These are phyloP conservation scores for Podospora conica DNA, from an alignment of 495 filamentous ascomycete species.

Conservation along the genomic window DNA sequence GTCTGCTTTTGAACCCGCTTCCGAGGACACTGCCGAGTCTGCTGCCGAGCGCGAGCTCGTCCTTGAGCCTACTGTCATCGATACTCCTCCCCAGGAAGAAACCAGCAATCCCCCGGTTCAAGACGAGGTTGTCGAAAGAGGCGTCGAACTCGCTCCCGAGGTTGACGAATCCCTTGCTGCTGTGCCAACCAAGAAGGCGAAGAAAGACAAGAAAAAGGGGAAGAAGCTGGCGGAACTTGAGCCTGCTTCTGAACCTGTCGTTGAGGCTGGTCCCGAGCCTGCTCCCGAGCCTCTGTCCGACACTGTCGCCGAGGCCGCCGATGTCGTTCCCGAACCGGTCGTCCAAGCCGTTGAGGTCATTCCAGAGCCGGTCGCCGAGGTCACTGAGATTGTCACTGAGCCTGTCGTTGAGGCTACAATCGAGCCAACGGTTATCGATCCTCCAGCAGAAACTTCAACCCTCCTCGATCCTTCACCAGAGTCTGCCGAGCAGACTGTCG, in stretches of 20 bases:
- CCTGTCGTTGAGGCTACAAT: not conserved
- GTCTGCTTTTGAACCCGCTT: not conserved
- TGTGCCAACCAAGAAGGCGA: not conserved
- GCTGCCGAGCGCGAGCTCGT: not conserved
- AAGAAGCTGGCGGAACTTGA: not conserved
- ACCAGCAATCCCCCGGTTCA: not conserved
- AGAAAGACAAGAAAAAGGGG: not conserved
- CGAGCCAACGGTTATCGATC: not conserved
- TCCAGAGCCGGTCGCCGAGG: too few relatives aligned
- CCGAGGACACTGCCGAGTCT: not conserved
- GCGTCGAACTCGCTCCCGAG: not conserved
- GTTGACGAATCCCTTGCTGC: not conserved
- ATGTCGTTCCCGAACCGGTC: not conserved
- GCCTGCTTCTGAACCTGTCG: too few relatives aligned
- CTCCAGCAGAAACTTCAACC: not conserved
- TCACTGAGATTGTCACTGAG: not conserved
- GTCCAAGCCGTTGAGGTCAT: not conserved
- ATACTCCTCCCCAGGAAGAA: not conserved
- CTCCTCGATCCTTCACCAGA: not conserved
- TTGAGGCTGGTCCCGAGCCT: too few relatives aligned
- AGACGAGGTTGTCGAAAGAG: not conserved
- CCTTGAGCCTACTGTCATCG: not conserved
- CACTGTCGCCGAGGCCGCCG: not conserved
- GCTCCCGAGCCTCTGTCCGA: not conserved
- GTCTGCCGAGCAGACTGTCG: not conserved